Conservation (phyloP, 768 basidiomycete genomes). For the Mycena vulgaris region DNA sequence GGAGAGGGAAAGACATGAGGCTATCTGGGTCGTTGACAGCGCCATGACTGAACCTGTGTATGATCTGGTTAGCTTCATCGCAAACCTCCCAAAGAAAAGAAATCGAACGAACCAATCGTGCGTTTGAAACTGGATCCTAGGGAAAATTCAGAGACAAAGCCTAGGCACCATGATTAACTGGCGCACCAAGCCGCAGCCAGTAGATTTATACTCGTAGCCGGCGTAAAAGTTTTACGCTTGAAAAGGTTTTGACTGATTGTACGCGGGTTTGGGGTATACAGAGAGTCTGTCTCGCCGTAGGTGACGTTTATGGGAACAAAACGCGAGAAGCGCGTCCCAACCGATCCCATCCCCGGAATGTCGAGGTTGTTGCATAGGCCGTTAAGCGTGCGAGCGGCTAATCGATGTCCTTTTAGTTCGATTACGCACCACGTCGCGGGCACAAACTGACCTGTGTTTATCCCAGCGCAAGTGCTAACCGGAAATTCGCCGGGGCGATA, state of each 20-base stretch:
- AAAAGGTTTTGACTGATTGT: slow-evolving; percentile 31
- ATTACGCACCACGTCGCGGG: background rate
- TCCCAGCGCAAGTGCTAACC: slow-evolving; percentile 17
- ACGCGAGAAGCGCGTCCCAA: slow-evolving; percentile 25
- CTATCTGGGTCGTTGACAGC: slow-evolving; percentile 26
- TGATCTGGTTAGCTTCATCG: too few relatives aligned
- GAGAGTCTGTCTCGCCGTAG: slow-evolving; percentile 21
- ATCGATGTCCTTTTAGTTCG: background rate
- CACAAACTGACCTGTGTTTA: slow-evolving; percentile 26
- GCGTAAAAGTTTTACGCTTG: slow-evolving; percentile 28
- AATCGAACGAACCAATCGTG: slow-evolving; percentile 29
- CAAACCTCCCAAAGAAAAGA: background rate
- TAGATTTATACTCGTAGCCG: slow-evolving; percentile 29
- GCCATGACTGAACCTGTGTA: slow-evolving; percentile 30
- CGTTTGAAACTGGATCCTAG: slow-evolving; percentile 30
- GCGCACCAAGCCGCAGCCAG: slow-evolving; percentile 6
- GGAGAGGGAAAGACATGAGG: slow-evolving; percentile 19
- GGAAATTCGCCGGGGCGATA: slow-evolving; percentile 28
- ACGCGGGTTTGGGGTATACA: slow-evolving; percentile 34
- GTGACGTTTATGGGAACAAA: slow-evolving; percentile 31
- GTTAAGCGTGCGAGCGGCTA: slow-evolving; percentile 30
- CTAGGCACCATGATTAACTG: too few relatives aligned
- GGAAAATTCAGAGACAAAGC: too few relatives aligned
- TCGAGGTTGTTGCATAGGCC: slow-evolving; percentile 34
- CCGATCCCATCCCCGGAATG: slow-evolving; percentile 29